Base-by-base conservation (phyloP, 78 protist genomes). In the Cavenderia fasciculata region DNA sequence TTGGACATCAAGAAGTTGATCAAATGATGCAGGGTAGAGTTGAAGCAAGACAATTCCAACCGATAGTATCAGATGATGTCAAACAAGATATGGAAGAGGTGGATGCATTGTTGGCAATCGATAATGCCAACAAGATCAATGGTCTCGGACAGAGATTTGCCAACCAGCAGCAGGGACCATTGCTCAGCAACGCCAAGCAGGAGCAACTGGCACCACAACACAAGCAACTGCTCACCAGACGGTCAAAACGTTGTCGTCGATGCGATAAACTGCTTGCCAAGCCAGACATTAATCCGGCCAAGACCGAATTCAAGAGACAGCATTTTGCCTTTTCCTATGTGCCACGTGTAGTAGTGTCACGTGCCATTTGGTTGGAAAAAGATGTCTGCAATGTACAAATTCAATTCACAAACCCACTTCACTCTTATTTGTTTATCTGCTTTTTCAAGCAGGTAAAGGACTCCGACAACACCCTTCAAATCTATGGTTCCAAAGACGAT, bases 241-340 rank as follows among this genome's bases (percentile, higher is more conserved):
- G 88, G 38, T 79, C 88, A 21, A 79, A 79, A 54, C 52, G 88
- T 46, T 79, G 88, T 41, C 49, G 54, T 6, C 21, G 88, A 38
- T 79, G 88, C 41, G 88, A 79, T 54, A 63, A 61, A 29, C 43
- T 79, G n/a, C 36, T 79, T 4, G 68, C 51, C 0, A 79, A 79
- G 70, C 66, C 82, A 10, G 82, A 73, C 23, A 25, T 79, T 11
- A 54, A 62, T 25, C 65, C 68, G 6, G 41, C 40, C 8, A 79
- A 79, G 25, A 79, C 74, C n/a, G 88, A 79, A 11, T 66, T 79
- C 25, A 79, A 79, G 44, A 36, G 88, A 38, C 74, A 68, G 27
- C 88, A 79, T 46, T 79, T 79, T 57, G 88, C 76, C 6, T 79
- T 63, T 66, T 25, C 88, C 2, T 66, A 40, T 8, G 62, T 79